Evolutionary conservation across 768 basidiomycete species (phyloP), one percentile per base, ranked within the genome.

Genomic region (Chalciporus pseudorubinellus): DNA sequence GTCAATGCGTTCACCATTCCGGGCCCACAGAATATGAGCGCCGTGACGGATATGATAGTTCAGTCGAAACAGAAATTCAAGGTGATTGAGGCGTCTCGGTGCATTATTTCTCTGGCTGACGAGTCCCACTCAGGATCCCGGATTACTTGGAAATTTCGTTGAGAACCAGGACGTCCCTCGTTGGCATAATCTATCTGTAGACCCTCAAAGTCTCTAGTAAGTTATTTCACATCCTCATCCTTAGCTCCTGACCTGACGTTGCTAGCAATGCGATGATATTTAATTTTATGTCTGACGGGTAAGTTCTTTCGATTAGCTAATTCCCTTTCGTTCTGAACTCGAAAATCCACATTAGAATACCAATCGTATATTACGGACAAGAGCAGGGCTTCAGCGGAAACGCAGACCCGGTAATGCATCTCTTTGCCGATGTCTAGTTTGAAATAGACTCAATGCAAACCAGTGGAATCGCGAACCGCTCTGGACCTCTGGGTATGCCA

Each of bases 361-460:
- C 89, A 1, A 82, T 91, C 52, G 79, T 89, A 11, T 92, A 91
- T 65, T 88, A 89, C 53, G 89, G 89, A 2, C 87, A 88, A 68
- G 89, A 91, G 59, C 89, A 90, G 63, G 71, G 75, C 36, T 84
- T 87, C 65, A 72, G 69, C 49, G 89, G 89, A 29, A 71, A 69
- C 60, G 69, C 65, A 8, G 88, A 91, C 60, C 89, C 89, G 31
- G 84, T 87, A 65, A 58, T 77, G 60, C 26, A 20, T 50, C 11
- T 26, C 22, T 6, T 26, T 26, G 16, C 26, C 20, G 7, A 18
- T 6, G n/a, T 24, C 21, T 31, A 54, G 47, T 22, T 20, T 22
- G 45, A 33, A 42, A 45, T 46, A 44, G 14, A 48, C 22, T 31
- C 20, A 28, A 42, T 48, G 43, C 46, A 40, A 44, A 57, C 10